Conservation (phyloP, 2,329 filamentous ascomycete species). For the Teratosphaeria destructans region DNA sequence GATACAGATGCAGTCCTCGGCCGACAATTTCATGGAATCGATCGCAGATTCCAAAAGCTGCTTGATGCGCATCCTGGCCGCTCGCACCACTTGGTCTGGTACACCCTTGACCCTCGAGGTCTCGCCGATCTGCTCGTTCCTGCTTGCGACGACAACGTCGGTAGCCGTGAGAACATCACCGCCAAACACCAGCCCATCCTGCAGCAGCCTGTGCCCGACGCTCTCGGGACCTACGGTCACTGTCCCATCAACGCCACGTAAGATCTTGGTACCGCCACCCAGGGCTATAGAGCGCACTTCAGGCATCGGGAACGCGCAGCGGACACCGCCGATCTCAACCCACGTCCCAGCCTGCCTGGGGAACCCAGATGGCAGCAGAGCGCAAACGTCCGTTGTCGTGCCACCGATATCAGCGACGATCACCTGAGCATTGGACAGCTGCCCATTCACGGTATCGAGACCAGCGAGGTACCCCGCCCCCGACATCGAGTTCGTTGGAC, state of each 20-base stretch:
- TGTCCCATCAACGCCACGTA: constrained; percentile 21
- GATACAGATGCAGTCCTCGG: constrained; percentile 41
- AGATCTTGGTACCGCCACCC: constrained; percentile 43
- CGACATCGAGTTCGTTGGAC: constrained; percentile 44
- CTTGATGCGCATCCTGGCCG: constrained; percentile 32
- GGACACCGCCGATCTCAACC: constrained; percentile 50
- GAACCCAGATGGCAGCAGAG: constrained; percentile 49
- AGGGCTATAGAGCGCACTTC: constrained; percentile 45
- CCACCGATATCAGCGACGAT: constrained; percentile 58
- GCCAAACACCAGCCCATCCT: constrained; percentile 44
- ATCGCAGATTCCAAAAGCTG: constrained; percentile 42
- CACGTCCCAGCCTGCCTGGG: constrained; percentile 52
- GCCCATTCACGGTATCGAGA: constrained; percentile 18
- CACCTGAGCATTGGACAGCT: constrained; percentile 7
- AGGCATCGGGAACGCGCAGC: constrained; percentile 40
- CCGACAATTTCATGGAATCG: constrained; percentile 47
- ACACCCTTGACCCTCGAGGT: constrained; percentile 11
- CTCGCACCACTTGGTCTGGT: constrained; percentile 10
- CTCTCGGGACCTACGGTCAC: constrained; percentile 47
- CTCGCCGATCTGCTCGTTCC: constrained; percentile 18
- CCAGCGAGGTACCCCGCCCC: constrained; percentile 47
- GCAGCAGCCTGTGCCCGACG: constrained; percentile 42
- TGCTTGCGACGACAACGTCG: constrained; percentile 37
- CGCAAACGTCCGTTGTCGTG: constrained; percentile 53
- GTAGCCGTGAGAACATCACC: constrained; percentile 44